Evolutionary conservation across 176 grass and related monocot species (phyloP).

Genomic region (Oryza rufipogon): DNA sequence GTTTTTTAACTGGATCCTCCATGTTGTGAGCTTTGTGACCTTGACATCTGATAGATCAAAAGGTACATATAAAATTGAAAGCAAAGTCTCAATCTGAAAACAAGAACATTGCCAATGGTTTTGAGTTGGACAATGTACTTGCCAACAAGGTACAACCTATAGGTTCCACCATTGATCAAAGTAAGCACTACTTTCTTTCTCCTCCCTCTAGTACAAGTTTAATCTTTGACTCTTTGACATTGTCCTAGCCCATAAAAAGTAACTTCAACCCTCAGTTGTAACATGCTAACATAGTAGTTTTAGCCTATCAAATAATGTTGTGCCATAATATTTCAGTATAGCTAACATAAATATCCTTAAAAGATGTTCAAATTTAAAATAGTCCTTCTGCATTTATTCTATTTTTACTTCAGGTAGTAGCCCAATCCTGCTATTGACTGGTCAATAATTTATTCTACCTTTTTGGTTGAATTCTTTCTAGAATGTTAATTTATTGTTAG

Average conservation of each 20-base stretch:
- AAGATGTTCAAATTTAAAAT: neutral
- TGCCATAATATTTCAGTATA: neutral
- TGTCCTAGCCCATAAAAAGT: neutral
- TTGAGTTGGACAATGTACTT: conserved; percentile 42
- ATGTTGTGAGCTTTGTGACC: conserved; percentile 30
- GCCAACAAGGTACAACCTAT: conserved; percentile 28
- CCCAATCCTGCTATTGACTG: conserved; percentile 1
- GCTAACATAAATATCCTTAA: neutral
- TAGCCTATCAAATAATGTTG: neutral
- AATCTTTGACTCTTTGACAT: neutral
- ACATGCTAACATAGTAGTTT: neutral
- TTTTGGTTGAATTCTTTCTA: conserved; percentile 30
- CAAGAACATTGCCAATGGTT: conserved; percentile 46
- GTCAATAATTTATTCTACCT: conserved; percentile 12
- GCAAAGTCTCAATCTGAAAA: conserved; percentile 39
- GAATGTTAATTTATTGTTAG: conserved; percentile 16
- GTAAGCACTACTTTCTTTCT: conserved; percentile 40
- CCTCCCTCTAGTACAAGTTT: neutral
- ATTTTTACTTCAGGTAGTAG: neutral
- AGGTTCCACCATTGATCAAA: conserved; percentile 39
- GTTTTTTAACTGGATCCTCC: neutral
- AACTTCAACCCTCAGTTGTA: neutral
- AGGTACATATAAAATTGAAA: conserved; percentile 55
- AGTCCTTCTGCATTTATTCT: neutral
- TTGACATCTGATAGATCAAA: conserved; percentile 62